These are phyloP conservation scores for Esteya vermicola DNA, from an alignment of 2,329 filamentous ascomycete species.

Conservation along the genomic window DNA sequence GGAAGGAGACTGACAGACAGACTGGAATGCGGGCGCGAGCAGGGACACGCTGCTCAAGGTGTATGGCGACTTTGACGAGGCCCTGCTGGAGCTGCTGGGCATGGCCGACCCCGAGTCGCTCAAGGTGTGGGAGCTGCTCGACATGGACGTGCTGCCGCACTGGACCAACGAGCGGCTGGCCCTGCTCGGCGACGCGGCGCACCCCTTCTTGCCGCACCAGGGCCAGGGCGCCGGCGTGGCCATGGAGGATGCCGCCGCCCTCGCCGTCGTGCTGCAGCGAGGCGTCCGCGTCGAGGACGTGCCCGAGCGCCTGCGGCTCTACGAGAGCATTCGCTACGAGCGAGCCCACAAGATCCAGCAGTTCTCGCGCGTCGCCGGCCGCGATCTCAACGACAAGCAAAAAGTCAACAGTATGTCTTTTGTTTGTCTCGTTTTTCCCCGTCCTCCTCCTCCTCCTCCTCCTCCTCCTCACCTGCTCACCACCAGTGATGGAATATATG, in stretches of 20 bases:
- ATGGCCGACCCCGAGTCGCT: conserved; percentile 29
- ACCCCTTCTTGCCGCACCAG: conserved; percentile 50
- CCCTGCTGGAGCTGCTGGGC: conserved; percentile 22
- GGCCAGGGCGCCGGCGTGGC: conserved; percentile 49
- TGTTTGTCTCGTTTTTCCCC: conserved; percentile 12
- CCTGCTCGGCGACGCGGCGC: conserved; percentile 52
- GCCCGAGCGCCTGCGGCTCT: conserved; percentile 40
- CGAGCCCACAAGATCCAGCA: conserved; percentile 21
- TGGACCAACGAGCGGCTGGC: conserved; percentile 41
- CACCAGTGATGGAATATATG: conserved; percentile 23
- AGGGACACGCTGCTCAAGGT: conserved; percentile 23
- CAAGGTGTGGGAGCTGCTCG: conserved; percentile 44
- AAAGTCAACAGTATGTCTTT: conserved; percentile 27
- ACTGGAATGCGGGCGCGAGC: conserved; percentile 24
- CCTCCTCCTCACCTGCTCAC: not conserved
- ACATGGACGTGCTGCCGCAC: conserved; percentile 39
- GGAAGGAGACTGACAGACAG: conserved; percentile 17
- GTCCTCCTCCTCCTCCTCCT: conserved; percentile 13
- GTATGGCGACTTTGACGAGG: conserved; percentile 27
- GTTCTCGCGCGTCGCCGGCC: conserved; percentile 33
- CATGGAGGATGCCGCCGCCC: conserved; percentile 50
- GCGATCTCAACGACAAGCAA: conserved; percentile 24
- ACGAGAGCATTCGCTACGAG: conserved; percentile 41
- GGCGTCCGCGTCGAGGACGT: conserved; percentile 31
- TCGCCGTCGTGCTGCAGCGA: conserved; percentile 39